Evolutionary conservation across 1,284 basidiomycete species (phyloP), one percentile per base, ranked within the genome.

Genomic region (Ganoderma sinense): DNA sequence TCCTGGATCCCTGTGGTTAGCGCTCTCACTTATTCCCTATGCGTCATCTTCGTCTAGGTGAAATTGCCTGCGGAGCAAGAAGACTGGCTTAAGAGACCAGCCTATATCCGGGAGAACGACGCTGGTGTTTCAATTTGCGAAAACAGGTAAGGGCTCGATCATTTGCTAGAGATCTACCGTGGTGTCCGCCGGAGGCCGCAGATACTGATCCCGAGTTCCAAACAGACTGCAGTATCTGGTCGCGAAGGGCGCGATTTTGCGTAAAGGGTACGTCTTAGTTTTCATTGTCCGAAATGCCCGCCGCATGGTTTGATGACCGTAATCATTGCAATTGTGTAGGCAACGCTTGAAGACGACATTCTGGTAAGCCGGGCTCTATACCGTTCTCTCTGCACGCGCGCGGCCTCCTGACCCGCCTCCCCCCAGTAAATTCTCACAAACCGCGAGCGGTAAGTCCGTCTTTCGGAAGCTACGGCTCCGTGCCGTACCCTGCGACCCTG

Each of bases 41-140:
- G 62, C 10, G 59, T 51, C 41, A 31, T 55, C 59, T 36, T 51
- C 48, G 43, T 63, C 53, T 68, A 92, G 91, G 94, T 94, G 70
- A 95, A 95, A 78, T 86, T 95, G 26, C 94, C 93, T 61, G 94
- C 93, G 48, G 93, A 94, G 65, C 85, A 86, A 69, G 91, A 94
- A 75, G 94, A 95, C 79, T 90, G 88, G 83, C 81, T 89, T 77
- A 93, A 90, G 77, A 86, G 94, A n/a, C 94, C 94, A 2, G 93
- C 91, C 11, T 95, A 94, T 77, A 92, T 95, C 74, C 87, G 81
- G 64, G 86, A 86, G 64, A 95, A 95, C 81, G 89, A 89, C 74
- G 91, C 91, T 13, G 92, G 89, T 6, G 85, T 91, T 68, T 76
- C 89, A 18, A 91, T 95, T 70, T 95, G 94, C 78, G 92, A 94